Evolutionary conservation across 2,329 filamentous ascomycete genomes (phyloP).

Genomic region (Colletotrichum noveboracense): DNA sequence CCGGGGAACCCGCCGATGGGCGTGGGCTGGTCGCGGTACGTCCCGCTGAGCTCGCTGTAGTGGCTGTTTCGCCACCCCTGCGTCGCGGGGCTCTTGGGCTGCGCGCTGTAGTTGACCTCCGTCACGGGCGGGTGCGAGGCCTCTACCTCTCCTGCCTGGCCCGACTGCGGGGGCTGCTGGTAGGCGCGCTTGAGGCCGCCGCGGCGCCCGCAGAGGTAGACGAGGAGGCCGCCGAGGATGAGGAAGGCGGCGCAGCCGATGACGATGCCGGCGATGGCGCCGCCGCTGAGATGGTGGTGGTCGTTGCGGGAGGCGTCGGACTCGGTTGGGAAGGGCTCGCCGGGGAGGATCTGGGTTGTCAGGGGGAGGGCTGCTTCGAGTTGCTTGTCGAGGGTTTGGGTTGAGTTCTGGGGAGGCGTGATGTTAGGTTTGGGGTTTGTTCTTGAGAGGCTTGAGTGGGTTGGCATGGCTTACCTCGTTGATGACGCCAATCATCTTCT

Average conservation of each 20-base stretch:
- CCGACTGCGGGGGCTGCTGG: constrained; percentile 25
- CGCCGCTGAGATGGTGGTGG: constrained; percentile 32
- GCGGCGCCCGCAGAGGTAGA: constrained; percentile 53
- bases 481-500: constrained; percentile 78
- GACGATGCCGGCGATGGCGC: constrained; percentile 65
- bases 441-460: not conserved
- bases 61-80: constrained; percentile 27
- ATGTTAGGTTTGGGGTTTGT: constrained; percentile 14
- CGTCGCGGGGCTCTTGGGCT: constrained; percentile 33
- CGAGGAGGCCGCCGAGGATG: constrained; percentile 45
- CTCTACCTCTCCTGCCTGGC: not conserved
- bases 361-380: constrained; percentile 50
- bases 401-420: constrained; percentile 42
- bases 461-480: constrained; percentile 60
- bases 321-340: constrained; percentile 60
- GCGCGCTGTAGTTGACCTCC: constrained; percentile 1
- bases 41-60: constrained; percentile 24
- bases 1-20: not conserved
- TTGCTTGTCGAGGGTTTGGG: constrained; percentile 53
- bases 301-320: constrained; percentile 22
- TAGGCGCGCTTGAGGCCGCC: constrained; percentile 42
- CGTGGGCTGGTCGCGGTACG: constrained; percentile 24
- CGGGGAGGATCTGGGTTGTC: constrained; percentile 59
- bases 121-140: not conserved
- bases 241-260: constrained; percentile 55